These are phyloP conservation scores for Fusarium ambrosium DNA, from an alignment of 2,329 filamentous ascomycete genomes.

Conservation along the genomic window DNA sequence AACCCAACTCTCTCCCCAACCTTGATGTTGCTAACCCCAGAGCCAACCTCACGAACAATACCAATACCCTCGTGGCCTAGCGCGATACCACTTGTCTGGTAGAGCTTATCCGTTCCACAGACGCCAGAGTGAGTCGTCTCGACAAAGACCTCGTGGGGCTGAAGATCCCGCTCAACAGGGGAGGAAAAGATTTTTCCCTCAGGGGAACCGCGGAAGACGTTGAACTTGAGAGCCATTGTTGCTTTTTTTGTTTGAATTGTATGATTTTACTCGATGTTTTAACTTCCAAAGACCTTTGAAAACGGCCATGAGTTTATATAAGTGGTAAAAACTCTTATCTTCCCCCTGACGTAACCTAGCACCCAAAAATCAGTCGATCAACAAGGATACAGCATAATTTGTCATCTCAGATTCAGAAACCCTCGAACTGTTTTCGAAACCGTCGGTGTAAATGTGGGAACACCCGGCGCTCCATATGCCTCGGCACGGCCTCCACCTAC, in stretches of 20 bases:
- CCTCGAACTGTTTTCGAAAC: not conserved
- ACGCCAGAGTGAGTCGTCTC: conserved; percentile 42
- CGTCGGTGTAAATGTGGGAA: conserved; percentile 6
- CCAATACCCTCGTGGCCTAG: conserved; percentile 38
- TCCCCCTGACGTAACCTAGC: not conserved
- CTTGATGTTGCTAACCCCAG: conserved; percentile 30
- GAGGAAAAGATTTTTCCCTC: conserved; percentile 38
- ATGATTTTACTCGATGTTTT: not conserved
- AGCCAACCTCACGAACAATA: conserved; percentile 28
- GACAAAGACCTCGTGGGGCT: conserved; percentile 37
- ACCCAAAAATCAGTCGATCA: not conserved
- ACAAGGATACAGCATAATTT: not conserved
- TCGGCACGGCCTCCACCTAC: not conserved
- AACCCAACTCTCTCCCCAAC: conserved; percentile 37
- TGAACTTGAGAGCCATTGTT: conserved; percentile 32
- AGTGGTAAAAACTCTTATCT: not conserved
- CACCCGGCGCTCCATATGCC: not conserved
- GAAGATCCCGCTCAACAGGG: conserved; percentile 27
- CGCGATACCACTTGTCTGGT: conserved; percentile 21
- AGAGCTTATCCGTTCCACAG: conserved; percentile 37
- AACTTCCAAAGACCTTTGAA: not conserved
- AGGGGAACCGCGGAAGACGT: conserved; percentile 36
- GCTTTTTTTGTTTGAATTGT: not conserved
- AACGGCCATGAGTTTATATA: conserved; percentile 24
- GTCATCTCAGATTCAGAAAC: not conserved